Conservation (phyloP, 1,139 yeast species). For the Pichia sp. region DNA sequence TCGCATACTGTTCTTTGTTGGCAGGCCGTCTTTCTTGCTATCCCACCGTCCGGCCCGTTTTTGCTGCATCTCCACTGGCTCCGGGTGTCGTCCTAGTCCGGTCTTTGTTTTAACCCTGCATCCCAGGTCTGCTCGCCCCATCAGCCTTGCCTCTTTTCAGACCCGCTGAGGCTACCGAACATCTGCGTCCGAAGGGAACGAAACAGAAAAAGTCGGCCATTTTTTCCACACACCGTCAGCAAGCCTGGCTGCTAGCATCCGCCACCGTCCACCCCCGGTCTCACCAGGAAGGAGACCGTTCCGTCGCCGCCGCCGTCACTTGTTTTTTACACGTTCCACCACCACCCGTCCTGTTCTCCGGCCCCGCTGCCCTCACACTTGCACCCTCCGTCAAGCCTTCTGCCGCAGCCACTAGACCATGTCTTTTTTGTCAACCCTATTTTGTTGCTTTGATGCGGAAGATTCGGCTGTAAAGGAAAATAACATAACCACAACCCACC, state of each 20-base stretch:
- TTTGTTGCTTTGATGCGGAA: constrained; percentile 33
- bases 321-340: not conserved
- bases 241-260: no score
- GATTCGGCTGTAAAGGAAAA: constrained; percentile 28
- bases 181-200: not conserved
- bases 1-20: not conserved
- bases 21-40: not conserved
- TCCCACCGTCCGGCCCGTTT: not conserved
- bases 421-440: constrained; percentile 32
- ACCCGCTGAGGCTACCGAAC: not conserved
- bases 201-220: not conserved
- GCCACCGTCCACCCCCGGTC: no score
- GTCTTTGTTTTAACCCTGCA: not conserved
- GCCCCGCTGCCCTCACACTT: no score
- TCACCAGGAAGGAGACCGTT: no score
- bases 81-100: not conserved
- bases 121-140: not conserved
- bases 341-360: not conserved
- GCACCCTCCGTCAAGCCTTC: no score
- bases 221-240: not conserved
- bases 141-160: constrained; percentile 2
- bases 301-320: no score
- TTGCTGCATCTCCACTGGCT: not conserved
- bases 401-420: constrained; percentile 17
- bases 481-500: constrained; percentile 20